Conservation (phyloP, 1,284 basidiomycete genomes). For the Heterobasidion parviporum region DNA sequence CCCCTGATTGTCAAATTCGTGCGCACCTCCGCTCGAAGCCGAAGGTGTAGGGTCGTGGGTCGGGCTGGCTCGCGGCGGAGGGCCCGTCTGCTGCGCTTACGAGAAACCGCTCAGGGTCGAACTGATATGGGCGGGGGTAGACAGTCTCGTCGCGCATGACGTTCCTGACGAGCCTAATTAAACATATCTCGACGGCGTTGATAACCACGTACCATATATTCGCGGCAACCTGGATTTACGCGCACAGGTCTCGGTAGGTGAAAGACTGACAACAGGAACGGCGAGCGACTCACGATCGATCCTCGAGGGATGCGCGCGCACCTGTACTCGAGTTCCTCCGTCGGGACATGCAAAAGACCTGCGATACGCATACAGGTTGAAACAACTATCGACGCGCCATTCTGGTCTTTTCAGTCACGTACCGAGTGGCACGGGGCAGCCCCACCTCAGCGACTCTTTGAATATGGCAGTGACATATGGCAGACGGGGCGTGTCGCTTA, state of each 20-base stretch:
- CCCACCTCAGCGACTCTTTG: constrained; percentile 1
- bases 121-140: constrained; percentile 36
- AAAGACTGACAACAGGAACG: constrained; percentile 1
- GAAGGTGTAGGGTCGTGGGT: neutral
- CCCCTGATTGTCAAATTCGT: no score
- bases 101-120: constrained; percentile 43
- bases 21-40: neutral
- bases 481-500: constrained; percentile 38
- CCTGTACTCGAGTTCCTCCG: neutral
- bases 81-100: constrained; percentile 1
- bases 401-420: constrained; percentile 19
- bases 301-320: neutral
- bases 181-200: neutral
- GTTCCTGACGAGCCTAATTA: constrained; percentile 13
- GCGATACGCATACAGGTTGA: neutral
- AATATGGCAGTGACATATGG: constrained; percentile 26
- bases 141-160: constrained; percentile 29
- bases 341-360: neutral
- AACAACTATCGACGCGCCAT: neutral
- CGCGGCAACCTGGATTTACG: constrained; percentile 19
- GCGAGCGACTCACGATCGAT: constrained; percentile 1
- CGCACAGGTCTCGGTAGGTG: no score
- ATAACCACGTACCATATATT: constrained; percentile 28
- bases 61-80: constrained; percentile 8
- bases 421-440: constrained; percentile 18